These are phyloP conservation scores for Hericium erinaceus DNA, from an alignment of 768 basidiomycete species.

Conservation along the genomic window DNA sequence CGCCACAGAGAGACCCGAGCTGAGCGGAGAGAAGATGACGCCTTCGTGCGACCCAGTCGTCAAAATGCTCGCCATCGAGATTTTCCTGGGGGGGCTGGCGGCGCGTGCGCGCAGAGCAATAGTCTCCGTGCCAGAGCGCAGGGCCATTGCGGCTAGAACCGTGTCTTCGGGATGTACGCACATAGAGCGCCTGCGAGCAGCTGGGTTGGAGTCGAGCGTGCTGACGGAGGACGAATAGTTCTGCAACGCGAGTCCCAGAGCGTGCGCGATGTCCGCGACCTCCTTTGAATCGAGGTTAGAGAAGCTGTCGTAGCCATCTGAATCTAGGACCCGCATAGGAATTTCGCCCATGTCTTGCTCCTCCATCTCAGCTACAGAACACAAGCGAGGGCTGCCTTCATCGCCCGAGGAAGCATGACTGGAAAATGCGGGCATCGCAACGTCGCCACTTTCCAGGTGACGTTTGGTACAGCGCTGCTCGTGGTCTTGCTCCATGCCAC, in stretches of 20 bases:
- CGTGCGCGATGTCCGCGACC: conserved; percentile 1
- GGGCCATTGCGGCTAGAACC: background rate
- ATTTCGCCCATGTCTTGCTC: conserved; percentile 1
- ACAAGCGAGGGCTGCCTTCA: background rate
- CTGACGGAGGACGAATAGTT: background rate
- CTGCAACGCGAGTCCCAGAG: background rate
- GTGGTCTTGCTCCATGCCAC: background rate
- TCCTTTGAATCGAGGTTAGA: background rate
- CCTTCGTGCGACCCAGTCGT: background rate
- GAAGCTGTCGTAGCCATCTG: background rate
- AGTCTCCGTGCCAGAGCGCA: background rate
- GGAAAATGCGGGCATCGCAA: background rate
- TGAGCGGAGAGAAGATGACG: background rate
- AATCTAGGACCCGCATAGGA: background rate
- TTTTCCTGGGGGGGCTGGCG: background rate
- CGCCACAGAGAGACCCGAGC: background rate
- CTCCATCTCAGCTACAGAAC: background rate
- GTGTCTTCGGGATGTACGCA: background rate
- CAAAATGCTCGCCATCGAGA: background rate
- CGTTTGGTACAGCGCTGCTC: background rate
- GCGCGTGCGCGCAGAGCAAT: background rate
- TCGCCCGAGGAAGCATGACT: background rate
- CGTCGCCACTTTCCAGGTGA: no score
- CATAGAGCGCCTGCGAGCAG: background rate
- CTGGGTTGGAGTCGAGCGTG: background rate